A percentile compares a stretch with the other conserved stretches of the same genome.
Conservation (phyloP, 306 rosid genomes). For the Medicago ruthenica region DNA sequence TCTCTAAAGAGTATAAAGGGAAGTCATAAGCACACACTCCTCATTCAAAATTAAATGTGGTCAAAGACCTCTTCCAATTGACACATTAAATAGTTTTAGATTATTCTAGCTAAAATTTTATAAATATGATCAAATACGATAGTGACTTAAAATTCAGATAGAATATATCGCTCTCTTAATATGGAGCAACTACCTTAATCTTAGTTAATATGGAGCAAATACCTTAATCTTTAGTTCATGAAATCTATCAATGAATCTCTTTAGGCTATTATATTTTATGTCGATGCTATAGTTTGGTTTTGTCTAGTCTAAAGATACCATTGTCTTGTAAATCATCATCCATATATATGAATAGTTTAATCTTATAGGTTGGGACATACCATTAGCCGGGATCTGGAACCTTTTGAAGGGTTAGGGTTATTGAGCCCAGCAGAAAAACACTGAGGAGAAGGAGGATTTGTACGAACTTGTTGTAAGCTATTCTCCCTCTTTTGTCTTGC, state of each 20-base stretch:
- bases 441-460: constrained; percentile 98
- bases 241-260: not conserved
- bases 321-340: not conserved
- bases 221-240: not conserved
- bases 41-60: not conserved
- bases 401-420: constrained; percentile 55
- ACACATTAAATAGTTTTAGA: not conserved
- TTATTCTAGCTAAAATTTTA: not conserved
- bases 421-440: constrained; percentile 74
- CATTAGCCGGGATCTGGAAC: constrained; percentile 65
- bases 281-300: not conserved
- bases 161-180: not conserved
- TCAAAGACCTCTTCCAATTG: not conserved
- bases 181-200: not conserved
- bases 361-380: constrained; percentile 45
- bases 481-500: constrained; percentile 57
- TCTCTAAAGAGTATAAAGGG: no score
- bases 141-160: not conserved
- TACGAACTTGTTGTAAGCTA: constrained; percentile 61
- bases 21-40: not conserved
- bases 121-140: not conserved
- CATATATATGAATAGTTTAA: constrained; percentile 11
- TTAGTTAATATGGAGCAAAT: no score
- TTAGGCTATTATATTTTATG: not conserved
- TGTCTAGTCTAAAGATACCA: constrained; percentile 15